phyloP scores from a whole-genome alignment of 306 rosid species.

The Trichosanthes truncata region DNA sequence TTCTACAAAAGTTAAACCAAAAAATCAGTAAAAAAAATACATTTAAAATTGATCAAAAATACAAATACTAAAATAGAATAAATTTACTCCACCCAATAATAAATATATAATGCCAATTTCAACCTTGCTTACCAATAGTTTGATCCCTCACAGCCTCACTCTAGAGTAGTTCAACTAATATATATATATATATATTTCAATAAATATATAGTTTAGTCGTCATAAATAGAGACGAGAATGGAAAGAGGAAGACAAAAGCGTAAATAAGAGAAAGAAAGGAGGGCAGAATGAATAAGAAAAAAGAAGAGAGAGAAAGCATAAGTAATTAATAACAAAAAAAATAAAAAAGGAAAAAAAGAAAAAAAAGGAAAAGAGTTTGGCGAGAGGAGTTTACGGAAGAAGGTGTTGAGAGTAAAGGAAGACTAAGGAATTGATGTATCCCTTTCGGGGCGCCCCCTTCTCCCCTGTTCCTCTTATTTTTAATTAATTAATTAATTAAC shows the following conservation, averaged over 20 bases:
- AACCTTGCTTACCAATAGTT: too few relatives aligned
- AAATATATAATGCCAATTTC: too few relatives aligned
- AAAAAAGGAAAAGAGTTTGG: slow-evolving; percentile 1
- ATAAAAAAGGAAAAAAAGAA: neutral
- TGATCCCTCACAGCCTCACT: too few relatives aligned
- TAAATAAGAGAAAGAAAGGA: neutral
- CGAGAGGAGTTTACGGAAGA: slow-evolving; percentile 6
- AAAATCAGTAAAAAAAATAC: too few relatives aligned
- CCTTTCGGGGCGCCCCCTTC: slow-evolving; percentile 3
- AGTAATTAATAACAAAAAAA: neutral
- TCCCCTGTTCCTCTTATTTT: neutral
- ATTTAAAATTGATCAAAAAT: too few relatives aligned
- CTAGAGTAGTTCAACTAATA: too few relatives aligned
- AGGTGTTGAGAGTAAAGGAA: slow-evolving; percentile 1
- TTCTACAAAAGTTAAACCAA: too few relatives aligned
- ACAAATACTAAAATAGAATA: too few relatives aligned
- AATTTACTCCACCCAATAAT: too few relatives aligned
- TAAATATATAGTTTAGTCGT: too few relatives aligned
- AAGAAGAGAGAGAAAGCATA: neutral
- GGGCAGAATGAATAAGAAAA: neutral
- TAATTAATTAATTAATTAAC: neutral
- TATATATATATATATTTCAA: too few relatives aligned
- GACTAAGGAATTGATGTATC: neutral
- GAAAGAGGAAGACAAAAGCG: neutral
- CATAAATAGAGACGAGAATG: neutral